A percentile compares a stretch with the other conserved stretches of the same genome.
Conservation (phyloP, 2,329 filamentous ascomycete species). For the Thelonectria rubi region DNA sequence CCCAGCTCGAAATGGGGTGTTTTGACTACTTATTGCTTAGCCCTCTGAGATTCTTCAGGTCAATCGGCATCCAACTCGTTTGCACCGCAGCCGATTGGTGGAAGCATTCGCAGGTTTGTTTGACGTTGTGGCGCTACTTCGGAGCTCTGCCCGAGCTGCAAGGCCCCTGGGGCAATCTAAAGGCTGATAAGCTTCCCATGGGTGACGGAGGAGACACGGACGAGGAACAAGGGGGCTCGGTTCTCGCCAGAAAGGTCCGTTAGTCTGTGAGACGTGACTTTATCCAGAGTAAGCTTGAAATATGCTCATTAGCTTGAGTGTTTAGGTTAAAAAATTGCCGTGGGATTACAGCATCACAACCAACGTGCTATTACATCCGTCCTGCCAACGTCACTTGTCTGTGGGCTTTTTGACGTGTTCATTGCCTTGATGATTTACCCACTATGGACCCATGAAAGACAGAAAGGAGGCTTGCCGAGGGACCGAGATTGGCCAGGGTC, state of each 20-base stretch:
- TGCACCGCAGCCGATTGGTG: background rate
- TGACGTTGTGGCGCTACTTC: background rate
- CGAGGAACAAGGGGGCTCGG: background rate
- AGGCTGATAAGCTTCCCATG: background rate
- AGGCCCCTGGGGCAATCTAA: background rate
- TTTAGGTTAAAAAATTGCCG: background rate
- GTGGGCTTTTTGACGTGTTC: too few species aligned
- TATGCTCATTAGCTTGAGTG: background rate
- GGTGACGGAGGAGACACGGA: background rate
- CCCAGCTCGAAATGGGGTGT: background rate
- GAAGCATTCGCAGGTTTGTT: background rate
- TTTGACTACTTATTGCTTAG: background rate
- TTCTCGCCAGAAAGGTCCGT: background rate
- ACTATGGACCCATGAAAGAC: background rate
- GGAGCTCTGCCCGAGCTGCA: background rate
- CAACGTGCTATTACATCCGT: background rate
- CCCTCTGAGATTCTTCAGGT: background rate
- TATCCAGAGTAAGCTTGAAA: background rate
- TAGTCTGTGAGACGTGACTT: background rate
- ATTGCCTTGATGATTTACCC: background rate
- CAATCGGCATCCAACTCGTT: background rate
- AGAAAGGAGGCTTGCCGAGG: background rate
- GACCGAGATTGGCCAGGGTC: background rate
- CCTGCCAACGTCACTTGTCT: too few species aligned
- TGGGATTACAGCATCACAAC: background rate